A percentile compares a stretch with the other conserved stretches of the same genome.
Conservation (phyloP, 208 protist species). For the Crithidia acanthocephali region DNA sequence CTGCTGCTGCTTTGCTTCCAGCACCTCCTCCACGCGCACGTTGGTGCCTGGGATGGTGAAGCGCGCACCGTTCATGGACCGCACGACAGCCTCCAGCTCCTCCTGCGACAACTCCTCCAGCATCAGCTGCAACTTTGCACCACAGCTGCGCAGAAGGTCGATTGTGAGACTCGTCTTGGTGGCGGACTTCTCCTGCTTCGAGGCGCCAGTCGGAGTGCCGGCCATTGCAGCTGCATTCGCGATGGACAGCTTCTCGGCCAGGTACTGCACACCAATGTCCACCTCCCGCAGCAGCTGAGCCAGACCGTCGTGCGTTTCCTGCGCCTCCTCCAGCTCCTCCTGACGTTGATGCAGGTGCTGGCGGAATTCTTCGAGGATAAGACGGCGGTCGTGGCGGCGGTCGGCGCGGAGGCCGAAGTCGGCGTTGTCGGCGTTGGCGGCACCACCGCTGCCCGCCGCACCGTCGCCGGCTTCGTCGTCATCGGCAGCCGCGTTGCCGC, state of each 20-base stretch:
- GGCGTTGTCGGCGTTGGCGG: slow-evolving; percentile 28
- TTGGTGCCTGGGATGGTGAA: slow-evolving; percentile 51
- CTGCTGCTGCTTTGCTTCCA: slow-evolving; percentile 31
- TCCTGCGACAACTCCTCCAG: slow-evolving; percentile 58
- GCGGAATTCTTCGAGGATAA: slow-evolving; percentile 92
- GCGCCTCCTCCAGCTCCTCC: slow-evolving; percentile 60
- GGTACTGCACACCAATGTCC: slow-evolving; percentile 88
- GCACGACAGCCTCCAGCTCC: slow-evolving; percentile 49
- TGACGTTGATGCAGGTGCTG: slow-evolving; percentile 75
- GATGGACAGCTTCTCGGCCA: slow-evolving; percentile 84
- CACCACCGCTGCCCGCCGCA: slow-evolving; percentile 5
- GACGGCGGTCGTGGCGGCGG: slow-evolving; percentile 48
- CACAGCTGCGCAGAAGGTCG: slow-evolving; percentile 63
- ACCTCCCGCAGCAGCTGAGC: slow-evolving; percentile 82
- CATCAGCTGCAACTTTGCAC: slow-evolving; percentile 65
- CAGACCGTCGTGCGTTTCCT: slow-evolving; percentile 68
- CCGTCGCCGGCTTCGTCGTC: slow-evolving; percentile 9
- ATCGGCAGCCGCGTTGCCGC: no score
- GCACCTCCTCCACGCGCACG: slow-evolving; percentile 51
- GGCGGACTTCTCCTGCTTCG: slow-evolving; percentile 7
- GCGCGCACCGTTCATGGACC: slow-evolving; percentile 33
- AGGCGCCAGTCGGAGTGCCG: neutral
- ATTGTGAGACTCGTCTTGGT: slow-evolving; percentile 29
- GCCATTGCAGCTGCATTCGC: slow-evolving; percentile 9
- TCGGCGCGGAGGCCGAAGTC: slow-evolving; percentile 69